phyloP scores from a whole-genome alignment of 2,329 filamentous ascomycete species.

The Neofusicoccum sp. region DNA sequence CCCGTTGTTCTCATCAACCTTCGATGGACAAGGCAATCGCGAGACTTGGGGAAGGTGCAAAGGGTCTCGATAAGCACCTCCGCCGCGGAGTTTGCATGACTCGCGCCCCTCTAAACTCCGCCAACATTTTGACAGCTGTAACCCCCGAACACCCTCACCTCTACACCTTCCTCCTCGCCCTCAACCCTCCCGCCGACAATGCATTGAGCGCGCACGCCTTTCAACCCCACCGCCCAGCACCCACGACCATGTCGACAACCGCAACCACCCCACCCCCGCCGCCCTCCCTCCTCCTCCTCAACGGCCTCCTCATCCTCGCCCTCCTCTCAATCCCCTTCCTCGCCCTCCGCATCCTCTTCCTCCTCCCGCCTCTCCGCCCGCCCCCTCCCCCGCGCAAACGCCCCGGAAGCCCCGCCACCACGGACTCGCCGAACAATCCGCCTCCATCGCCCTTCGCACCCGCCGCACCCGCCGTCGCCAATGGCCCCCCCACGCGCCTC shows the following conservation, averaged over 20 bases:
- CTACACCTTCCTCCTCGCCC: neutral
- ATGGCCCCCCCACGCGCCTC: slow-evolving; percentile 57
- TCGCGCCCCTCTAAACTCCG: slow-evolving; percentile 7
- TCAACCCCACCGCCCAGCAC: neutral
- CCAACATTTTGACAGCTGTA: slow-evolving; percentile 6
- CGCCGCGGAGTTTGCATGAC: slow-evolving; percentile 12
- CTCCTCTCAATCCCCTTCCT: slow-evolving; percentile 36
- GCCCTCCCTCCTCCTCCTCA: slow-evolving; percentile 3
- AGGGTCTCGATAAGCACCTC: too few species aligned
- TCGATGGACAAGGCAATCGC: too few species aligned
- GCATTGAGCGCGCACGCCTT: neutral
- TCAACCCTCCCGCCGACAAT: neutral
- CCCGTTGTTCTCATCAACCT: too few species aligned
- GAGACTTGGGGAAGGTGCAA: too few species aligned
- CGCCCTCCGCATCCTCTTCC: slow-evolving; percentile 43
- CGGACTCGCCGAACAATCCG: neutral
- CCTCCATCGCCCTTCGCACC: slow-evolving; percentile 13
- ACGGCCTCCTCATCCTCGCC: slow-evolving; percentile 30
- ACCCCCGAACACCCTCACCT: neutral
- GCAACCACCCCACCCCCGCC: slow-evolving; percentile 8
- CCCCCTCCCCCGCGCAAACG: slow-evolving; percentile 22
- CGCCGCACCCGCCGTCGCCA: neutral
- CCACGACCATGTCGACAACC: neutral
- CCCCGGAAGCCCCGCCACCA: neutral
- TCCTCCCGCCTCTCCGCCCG: slow-evolving; percentile 39